These are phyloP conservation scores for Micromonas pusilla DNA, from an alignment of 139 green algal species.

Conservation along the genomic window DNA sequence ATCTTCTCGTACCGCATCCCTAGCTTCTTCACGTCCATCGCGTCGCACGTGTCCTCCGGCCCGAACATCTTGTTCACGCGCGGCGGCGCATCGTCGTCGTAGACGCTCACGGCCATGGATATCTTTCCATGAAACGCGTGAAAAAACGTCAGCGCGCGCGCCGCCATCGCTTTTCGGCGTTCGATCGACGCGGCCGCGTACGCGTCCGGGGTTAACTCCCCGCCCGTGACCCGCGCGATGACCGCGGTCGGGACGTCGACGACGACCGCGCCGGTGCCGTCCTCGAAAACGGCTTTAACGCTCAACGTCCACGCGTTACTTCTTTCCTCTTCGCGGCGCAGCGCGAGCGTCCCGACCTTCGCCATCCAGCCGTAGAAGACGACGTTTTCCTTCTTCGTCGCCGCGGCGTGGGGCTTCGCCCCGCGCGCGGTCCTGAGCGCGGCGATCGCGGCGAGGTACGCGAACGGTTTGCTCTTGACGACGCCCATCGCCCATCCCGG, in stretches of 20 bases:
- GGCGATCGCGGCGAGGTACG: background rate
- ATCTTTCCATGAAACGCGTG: background rate
- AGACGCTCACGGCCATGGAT: background rate
- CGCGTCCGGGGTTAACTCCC: background rate
- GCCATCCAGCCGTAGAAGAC: no score
- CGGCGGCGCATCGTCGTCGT: background rate
- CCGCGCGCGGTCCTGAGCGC: background rate
- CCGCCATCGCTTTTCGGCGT: background rate
- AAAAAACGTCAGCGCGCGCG: background rate
- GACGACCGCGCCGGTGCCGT: background rate
- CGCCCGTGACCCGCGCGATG: background rate
- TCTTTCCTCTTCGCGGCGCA: no score
- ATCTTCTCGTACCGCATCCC: background rate
- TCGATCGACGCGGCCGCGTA: no score
- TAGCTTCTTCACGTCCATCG: background rate
- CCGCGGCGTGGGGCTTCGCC: no score
- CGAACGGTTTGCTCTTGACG: background rate
- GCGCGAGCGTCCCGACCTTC: no score
- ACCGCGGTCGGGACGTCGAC: background rate
- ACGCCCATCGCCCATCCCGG: background rate
- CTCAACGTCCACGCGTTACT: no score
- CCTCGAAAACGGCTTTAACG: no score
- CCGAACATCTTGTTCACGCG: background rate
- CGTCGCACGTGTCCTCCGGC: background rate
- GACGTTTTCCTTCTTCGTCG: no score